A percentile compares a stretch with the other conserved stretches of the same genome.
phyloP scores from a whole-genome alignment of 2,329 filamentous ascomycete species.

The Aspergillus oerlinghausenensis region DNA sequence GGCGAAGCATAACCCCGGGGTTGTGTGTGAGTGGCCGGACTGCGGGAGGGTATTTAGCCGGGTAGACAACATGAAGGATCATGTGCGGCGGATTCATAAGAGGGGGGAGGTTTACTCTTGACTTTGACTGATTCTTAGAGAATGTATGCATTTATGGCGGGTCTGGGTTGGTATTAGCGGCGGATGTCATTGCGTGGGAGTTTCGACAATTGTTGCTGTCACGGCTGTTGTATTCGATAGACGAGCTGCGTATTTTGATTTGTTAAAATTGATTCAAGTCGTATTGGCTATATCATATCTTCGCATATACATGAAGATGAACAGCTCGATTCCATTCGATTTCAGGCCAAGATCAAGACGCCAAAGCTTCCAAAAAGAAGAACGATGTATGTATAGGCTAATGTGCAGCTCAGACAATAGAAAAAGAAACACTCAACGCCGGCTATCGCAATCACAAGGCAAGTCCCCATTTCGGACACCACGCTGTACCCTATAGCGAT shows the following conservation, averaged over 20 bases:
- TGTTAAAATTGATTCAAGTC: background rate
- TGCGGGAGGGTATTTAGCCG: slow-evolving; percentile 57
- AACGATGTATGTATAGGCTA: background rate
- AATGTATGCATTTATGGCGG: background rate
- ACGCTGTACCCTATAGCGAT: slow-evolving; percentile 3
- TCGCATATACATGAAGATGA: background rate
- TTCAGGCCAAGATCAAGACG: background rate
- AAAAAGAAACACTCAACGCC: background rate
- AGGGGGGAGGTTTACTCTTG: slow-evolving; percentile 11
- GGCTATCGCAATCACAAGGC: background rate
- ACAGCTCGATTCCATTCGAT: background rate
- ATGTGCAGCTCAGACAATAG: background rate
- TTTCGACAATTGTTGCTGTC: background rate
- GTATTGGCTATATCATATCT: background rate
- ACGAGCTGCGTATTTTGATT: background rate
- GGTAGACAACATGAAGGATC: slow-evolving; percentile 58
- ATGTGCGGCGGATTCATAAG: slow-evolving; percentile 42
- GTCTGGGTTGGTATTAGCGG: background rate
- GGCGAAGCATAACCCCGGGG: slow-evolving; percentile 59
- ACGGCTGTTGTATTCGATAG: background rate
- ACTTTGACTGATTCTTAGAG: background rate
- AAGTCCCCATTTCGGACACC: slow-evolving; percentile 7
- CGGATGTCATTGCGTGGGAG: background rate
- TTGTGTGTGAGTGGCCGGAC: slow-evolving; percentile 54
- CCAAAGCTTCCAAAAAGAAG: slow-evolving; percentile 2